phyloP scores from a whole-genome alignment of 306 rosid genomes.

The Cucurbita pepo region DNA sequence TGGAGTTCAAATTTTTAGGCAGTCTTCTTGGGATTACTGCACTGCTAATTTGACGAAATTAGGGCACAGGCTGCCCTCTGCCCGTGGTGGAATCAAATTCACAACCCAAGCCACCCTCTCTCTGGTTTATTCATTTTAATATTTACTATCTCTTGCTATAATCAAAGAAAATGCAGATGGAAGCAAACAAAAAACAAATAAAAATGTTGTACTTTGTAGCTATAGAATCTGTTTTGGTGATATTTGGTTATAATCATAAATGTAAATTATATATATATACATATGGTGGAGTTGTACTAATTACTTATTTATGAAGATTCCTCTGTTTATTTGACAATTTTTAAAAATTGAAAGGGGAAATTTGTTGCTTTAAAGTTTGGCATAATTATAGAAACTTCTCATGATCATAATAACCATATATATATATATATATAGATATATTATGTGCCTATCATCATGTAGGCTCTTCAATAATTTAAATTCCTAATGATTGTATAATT shows the following conservation, averaged over 20 bases:
- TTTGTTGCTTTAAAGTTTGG: neutral
- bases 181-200: neutral
- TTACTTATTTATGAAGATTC: neutral
- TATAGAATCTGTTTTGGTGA: neutral
- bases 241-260: neutral
- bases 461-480: neutral
- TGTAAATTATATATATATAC: neutral
- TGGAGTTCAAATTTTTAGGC: conserved; percentile 10
- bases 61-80: neutral
- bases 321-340: neutral
- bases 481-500: too few relatives aligned
- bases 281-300: neutral
- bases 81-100: neutral
- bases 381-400: neutral
- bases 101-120: too few relatives aligned
- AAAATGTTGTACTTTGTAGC: neutral
- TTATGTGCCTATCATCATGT: neutral
- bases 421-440: neutral
- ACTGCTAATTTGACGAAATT: neutral
- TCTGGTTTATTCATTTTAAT: neutral
- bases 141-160: neutral
- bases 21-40: conserved; percentile 2
- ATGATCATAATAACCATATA: neutral
- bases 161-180: neutral
- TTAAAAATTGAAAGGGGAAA: too few relatives aligned